Conservation (phyloP, 768 basidiomycete genomes). For the Lactarius hatsudake region DNA sequence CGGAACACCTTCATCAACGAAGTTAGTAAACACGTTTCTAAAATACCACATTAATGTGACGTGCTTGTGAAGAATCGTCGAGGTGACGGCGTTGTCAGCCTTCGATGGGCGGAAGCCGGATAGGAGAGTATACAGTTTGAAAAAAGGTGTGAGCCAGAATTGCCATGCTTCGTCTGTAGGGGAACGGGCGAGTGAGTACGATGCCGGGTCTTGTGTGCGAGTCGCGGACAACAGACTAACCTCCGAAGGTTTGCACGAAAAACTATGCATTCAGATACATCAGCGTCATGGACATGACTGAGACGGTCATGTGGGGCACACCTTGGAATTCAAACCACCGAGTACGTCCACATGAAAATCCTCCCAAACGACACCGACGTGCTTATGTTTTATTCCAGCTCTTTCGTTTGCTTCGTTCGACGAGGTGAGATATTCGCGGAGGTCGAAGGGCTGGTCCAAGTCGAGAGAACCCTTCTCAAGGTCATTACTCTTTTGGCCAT, state of each 20-base stretch:
- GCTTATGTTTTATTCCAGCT: constrained; percentile 73
- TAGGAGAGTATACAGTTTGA: constrained; percentile 3
- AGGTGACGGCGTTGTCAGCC: constrained; percentile 12
- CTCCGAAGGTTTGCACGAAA: constrained; percentile 59
- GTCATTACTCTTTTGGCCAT: constrained; percentile 30
- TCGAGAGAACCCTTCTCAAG: constrained; percentile 45
- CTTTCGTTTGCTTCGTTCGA: constrained; percentile 65
- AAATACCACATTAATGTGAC: background rate
- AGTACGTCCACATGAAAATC: constrained; percentile 61
- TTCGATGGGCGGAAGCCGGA: constrained; percentile 10
- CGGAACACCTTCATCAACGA: constrained; percentile 68
- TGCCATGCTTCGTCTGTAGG: constrained; percentile 27
- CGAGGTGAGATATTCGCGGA: constrained; percentile 65
- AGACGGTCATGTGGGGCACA: constrained; percentile 26
- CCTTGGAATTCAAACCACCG: constrained; percentile 62
- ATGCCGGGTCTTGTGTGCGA: background rate
- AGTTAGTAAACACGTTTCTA: constrained; percentile 42
- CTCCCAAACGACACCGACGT: constrained; percentile 76
- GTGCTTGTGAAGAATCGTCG: constrained; percentile 23
- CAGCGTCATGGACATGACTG: background rate
- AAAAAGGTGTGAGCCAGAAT: constrained; percentile 25
- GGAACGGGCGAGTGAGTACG: background rate
- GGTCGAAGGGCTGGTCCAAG: constrained; percentile 50
- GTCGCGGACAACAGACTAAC: constrained; percentile 36
- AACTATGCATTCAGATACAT: constrained; percentile 38